These are phyloP conservation scores for Beta lomatogona DNA, from an alignment of 179 eudicot species.

Conservation along the genomic window DNA sequence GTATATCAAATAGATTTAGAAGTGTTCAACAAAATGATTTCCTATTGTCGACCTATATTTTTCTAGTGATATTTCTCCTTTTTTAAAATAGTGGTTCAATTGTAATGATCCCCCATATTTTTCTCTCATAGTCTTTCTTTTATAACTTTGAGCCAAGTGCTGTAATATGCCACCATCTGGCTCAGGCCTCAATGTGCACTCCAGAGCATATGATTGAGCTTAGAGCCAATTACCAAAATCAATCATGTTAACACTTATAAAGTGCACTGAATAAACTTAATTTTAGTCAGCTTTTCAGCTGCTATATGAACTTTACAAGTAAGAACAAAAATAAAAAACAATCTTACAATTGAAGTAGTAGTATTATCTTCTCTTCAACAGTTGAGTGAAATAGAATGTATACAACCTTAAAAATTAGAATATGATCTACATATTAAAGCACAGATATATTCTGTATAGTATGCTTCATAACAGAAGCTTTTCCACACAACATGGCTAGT, in stretches of 20 bases:
- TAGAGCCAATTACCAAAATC: neutral
- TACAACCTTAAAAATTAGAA: too few species aligned
- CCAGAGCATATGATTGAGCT: neutral
- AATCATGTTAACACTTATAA: constrained; percentile 3
- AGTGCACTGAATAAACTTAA: neutral
- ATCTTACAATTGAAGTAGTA: neutral
- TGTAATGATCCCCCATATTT: neutral
- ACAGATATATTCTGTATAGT: too few species aligned
- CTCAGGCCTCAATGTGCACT: neutral
- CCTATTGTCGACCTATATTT: too few species aligned
- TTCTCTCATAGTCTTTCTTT: neutral
- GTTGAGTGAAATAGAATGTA: too few species aligned
- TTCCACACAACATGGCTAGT: too few species aligned
- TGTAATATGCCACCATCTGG: too few species aligned
- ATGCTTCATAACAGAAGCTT: too few species aligned
- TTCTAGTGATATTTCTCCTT: too few species aligned
- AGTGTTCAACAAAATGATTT: too few species aligned
- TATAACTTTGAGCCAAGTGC: neutral
- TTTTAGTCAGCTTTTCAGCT: neutral
- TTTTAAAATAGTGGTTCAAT: neutral
- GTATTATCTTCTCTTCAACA: too few species aligned
- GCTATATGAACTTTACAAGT: neutral
- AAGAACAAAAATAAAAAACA: constrained; percentile 11
- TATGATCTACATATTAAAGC: too few species aligned
- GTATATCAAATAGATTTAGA: too few species aligned